These are phyloP conservation scores for Takakia lepidozioides DNA, from an alignment of 225 moss, liverwort and hornwort genomes.

Conservation along the genomic window DNA sequence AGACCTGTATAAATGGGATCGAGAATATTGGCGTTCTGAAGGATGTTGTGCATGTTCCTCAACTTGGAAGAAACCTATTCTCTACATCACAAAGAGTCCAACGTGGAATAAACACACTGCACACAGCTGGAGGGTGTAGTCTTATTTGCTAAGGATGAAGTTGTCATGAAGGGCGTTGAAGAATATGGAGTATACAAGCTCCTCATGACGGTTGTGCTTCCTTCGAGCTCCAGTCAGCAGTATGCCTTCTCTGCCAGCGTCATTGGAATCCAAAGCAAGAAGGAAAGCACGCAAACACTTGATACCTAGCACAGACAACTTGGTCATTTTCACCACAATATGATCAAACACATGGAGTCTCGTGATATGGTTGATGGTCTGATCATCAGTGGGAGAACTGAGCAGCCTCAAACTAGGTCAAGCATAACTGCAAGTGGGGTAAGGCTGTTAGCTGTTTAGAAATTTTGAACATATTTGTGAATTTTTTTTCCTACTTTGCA, in stretches of 20 bases:
- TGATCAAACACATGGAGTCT: too few species aligned
- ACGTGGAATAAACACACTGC: background rate
- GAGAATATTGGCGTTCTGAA: background rate
- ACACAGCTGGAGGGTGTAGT: background rate
- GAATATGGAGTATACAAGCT: background rate
- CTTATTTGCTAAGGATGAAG: background rate
- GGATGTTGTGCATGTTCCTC: background rate
- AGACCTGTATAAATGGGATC: background rate
- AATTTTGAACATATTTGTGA: too few species aligned
- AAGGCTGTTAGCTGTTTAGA: too few species aligned
- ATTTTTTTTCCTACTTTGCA: too few species aligned
- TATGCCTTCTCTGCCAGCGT: background rate
- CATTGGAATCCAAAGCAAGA: background rate
- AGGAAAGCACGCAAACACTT: slow-evolving; percentile 1
- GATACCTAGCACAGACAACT: background rate
- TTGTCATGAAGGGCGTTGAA: background rate
- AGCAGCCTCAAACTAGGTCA: too few species aligned
- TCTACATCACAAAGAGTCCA: slow-evolving; percentile 4
- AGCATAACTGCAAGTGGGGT: too few species aligned
- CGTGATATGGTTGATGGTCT: too few species aligned
- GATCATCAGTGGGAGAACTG: too few species aligned
- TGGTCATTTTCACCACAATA: too few species aligned
- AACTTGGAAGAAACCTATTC: background rate
- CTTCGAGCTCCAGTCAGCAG: background rate
- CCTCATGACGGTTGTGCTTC: slow-evolving; percentile 1